Conservation (phyloP, 2,329 filamentous ascomycete genomes). For the Talaromyces sp. region DNA sequence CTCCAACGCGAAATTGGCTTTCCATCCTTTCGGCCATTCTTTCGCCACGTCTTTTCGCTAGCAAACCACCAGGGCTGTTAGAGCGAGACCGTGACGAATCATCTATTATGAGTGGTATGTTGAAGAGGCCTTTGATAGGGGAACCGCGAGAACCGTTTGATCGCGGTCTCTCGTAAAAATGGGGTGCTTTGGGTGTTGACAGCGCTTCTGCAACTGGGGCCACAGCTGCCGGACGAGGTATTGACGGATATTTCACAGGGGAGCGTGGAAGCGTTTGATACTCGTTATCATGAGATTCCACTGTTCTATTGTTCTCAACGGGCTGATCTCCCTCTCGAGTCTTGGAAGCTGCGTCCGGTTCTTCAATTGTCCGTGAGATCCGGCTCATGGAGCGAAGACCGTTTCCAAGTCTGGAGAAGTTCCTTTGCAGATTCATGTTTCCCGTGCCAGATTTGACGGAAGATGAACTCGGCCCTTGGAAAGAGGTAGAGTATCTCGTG, state of each 20-base stretch:
- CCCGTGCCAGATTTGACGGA: neutral
- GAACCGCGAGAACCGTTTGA: neutral
- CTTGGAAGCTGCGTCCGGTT: neutral
- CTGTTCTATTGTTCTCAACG: neutral
- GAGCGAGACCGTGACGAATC: constrained; percentile 8
- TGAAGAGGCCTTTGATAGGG: neutral
- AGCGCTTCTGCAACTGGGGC: constrained; percentile 24
- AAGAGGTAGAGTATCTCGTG: neutral
- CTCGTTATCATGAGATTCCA: neutral
- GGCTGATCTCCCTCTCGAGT: neutral
- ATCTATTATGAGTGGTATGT: neutral
- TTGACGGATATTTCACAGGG: constrained; percentile 16
- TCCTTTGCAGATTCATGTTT: constrained; percentile 1
- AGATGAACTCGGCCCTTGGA: neutral
- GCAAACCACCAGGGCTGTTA: constrained; percentile 11
- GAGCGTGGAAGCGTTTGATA: neutral
- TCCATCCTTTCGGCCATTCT: constrained; percentile 15
- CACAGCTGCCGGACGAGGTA: constrained; percentile 15
- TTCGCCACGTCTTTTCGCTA: constrained; percentile 18
- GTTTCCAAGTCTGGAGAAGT: constrained; percentile 6
- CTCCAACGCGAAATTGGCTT: constrained; percentile 9
- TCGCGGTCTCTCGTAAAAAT: constrained; percentile 17
- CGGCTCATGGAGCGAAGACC: constrained; percentile 12
- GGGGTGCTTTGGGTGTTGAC: constrained; percentile 26
- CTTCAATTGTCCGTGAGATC: neutral